Conservation (phyloP, 257 asterid species). For the Asclepias syriaca region DNA sequence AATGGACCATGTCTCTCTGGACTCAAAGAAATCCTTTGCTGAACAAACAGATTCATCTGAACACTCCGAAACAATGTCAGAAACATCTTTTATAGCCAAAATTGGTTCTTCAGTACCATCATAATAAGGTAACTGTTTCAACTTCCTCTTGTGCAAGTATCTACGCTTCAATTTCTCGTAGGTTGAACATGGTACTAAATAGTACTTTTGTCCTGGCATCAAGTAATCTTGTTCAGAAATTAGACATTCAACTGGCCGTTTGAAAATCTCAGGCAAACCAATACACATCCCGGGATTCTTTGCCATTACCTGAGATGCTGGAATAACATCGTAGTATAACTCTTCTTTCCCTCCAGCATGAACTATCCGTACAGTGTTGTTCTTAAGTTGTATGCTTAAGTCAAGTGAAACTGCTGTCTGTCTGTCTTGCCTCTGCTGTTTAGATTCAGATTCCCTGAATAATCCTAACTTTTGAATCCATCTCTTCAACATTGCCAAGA, state of each 20-base stretch:
- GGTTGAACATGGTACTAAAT: slow-evolving; percentile 37
- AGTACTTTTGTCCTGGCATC: slow-evolving; percentile 63
- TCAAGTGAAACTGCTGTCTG: slow-evolving; percentile 27
- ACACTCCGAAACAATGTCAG: slow-evolving; percentile 26
- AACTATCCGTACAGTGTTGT: slow-evolving; percentile 33
- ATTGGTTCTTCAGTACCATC: slow-evolving; percentile 28
- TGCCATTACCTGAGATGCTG: slow-evolving; percentile 46
- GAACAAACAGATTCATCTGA: slow-evolving; percentile 43
- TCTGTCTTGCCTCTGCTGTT: background rate
- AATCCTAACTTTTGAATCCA: slow-evolving; percentile 20
- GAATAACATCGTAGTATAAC: slow-evolving; percentile 37
- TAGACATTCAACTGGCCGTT: slow-evolving; percentile 47
- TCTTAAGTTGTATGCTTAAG: slow-evolving; percentile 34
- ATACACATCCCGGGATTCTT: slow-evolving; percentile 61
- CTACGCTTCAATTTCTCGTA: slow-evolving; percentile 52
- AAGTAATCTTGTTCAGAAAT: slow-evolving; percentile 39
- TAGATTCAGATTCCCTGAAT: slow-evolving; percentile 12
- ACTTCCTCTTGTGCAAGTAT: slow-evolving; percentile 20
- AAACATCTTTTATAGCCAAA: slow-evolving; percentile 26
- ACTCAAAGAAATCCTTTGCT: slow-evolving; percentile 41
- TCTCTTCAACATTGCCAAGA: slow-evolving; percentile 41
- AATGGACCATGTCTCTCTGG: slow-evolving; percentile 32
- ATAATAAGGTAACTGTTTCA: slow-evolving; percentile 1
- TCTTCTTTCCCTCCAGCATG: slow-evolving; percentile 68
- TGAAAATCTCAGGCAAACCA: slow-evolving; percentile 53